A percentile compares a stretch with the other conserved stretches of the same genome.
Conservation (phyloP, 2,329 filamentous ascomycete genomes). For the Trichoderma sp. region DNA sequence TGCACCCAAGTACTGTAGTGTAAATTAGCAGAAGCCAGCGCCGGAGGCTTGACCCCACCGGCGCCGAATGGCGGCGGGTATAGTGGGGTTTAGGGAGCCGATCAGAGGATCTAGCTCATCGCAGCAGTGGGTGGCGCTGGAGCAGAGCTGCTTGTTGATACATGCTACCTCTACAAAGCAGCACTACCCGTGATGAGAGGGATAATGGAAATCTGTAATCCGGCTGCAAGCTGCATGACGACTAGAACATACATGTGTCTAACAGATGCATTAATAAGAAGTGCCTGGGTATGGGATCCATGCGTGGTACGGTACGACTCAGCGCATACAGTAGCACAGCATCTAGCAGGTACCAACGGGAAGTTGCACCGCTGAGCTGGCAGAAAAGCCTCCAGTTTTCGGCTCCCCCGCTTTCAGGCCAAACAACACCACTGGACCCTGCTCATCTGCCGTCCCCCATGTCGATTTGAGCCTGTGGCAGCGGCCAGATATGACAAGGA, state of each 20-base stretch:
- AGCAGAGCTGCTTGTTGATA: not conserved
- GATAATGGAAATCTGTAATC: not conserved
- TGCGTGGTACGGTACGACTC: not conserved
- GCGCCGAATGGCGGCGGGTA: slow-evolving; percentile 12
- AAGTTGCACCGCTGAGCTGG: slow-evolving; percentile 19
- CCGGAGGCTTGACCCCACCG: slow-evolving; percentile 15
- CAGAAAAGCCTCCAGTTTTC: slow-evolving; percentile 1
- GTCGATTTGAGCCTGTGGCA: slow-evolving; percentile 2
- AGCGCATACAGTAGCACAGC: not conserved
- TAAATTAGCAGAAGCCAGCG: slow-evolving; percentile 2
- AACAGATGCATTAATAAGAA: not conserved
- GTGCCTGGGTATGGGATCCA: not conserved
- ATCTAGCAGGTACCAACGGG: not conserved
- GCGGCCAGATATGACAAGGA: not conserved
- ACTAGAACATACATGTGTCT: not conserved
- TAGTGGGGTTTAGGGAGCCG: slow-evolving; percentile 16
- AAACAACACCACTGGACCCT: slow-evolving; percentile 2
- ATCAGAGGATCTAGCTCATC: slow-evolving; percentile 1
- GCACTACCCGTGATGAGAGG: not conserved
- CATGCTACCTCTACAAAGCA: not conserved
- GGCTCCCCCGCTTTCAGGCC: slow-evolving; percentile 21
- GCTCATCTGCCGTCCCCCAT: not conserved
- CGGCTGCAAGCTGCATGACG: not conserved
- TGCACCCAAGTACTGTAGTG: not conserved
- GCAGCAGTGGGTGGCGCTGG: not conserved